Percentiles rank a stretch among this genome's conserved stretches.
These are phyloP conservation scores for Pelargonium citronellum DNA, from an alignment of 441 rosid species.

Conservation along the genomic window DNA sequence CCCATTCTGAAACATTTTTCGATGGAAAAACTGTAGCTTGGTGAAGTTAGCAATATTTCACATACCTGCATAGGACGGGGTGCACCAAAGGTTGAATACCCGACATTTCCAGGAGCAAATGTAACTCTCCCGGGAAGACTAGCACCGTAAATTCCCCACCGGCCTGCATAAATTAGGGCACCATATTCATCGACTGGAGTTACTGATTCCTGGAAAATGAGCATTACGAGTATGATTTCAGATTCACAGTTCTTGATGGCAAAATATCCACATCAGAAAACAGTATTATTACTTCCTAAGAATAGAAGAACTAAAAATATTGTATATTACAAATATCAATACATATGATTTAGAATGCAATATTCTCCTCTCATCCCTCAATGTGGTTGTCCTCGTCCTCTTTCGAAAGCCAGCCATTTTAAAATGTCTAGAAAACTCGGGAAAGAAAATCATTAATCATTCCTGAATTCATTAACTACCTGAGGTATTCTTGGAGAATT, in stretches of 20 bases:
- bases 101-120: conserved; percentile 94
- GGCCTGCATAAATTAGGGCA: conserved; percentile 79
- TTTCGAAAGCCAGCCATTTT: not conserved
- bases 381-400: not conserved
- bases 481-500: conserved; percentile 69
- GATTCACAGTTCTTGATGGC: not conserved
- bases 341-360: not conserved
- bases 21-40: not conserved
- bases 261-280: conserved; percentile 1
- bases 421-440: no score
- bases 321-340: not conserved
- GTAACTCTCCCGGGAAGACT: conserved; percentile 89
- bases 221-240: conserved; percentile 17
- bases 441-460: conserved; percentile 7
- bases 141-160: conserved; percentile 91
- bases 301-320: no score
- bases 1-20: no score
- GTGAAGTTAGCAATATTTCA: conserved; percentile 8
- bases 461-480: conserved; percentile 34
- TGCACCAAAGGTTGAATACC: conserved; percentile 88
- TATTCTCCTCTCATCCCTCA: not conserved
- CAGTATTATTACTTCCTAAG: not conserved
- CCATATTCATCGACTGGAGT: conserved; percentile 80
- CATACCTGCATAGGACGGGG: conserved; percentile 83
- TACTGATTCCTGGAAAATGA: conserved; percentile 48